Percentiles rank a stretch among this genome's conserved stretches.
Conservation (phyloP, 352 stramenopile species). For the Phytophthora boehmeriae region DNA sequence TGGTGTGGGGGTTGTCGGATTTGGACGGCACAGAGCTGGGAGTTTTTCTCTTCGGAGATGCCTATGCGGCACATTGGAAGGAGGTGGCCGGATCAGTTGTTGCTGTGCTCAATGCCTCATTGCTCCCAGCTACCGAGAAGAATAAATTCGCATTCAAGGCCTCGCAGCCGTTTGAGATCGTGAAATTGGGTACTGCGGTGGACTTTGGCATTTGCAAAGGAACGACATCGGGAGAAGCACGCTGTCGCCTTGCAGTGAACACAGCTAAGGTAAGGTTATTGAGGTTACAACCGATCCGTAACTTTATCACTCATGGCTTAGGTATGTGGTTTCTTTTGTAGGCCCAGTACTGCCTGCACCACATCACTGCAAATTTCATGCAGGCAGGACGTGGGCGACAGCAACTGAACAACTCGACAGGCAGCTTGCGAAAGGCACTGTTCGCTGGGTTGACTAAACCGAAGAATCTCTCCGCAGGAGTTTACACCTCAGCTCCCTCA, state of each 20-base stretch:
- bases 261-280: slow-evolving; percentile 55
- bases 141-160: slow-evolving; percentile 85
- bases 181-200: slow-evolving; percentile 60
- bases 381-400: slow-evolving; percentile 70
- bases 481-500: slow-evolving; percentile 57
- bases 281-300: slow-evolving; percentile 2
- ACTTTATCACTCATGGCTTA: not conserved
- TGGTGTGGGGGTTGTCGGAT: slow-evolving; percentile 83
- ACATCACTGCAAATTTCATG: slow-evolving; percentile 78
- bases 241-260: slow-evolving; percentile 78
- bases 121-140: slow-evolving; percentile 71
- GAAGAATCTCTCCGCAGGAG: slow-evolving; percentile 81
- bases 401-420: slow-evolving; percentile 78
- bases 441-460: slow-evolving; percentile 57
- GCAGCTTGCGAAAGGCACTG: slow-evolving; percentile 66
- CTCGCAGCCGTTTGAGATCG: slow-evolving; percentile 56
- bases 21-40: slow-evolving; percentile 68
- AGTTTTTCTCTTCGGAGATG: slow-evolving; percentile 79
- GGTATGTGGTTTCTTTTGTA: slow-evolving; percentile 15
- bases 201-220: slow-evolving; percentile 87
- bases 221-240: slow-evolving; percentile 56
- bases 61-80: slow-evolving; percentile 76
- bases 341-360: slow-evolving; percentile 80
- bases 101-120: slow-evolving; percentile 69
- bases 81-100: slow-evolving; percentile 64